These are phyloP conservation scores for Avicennia marina DNA, from an alignment of 257 asterid species.

Conservation along the genomic window DNA sequence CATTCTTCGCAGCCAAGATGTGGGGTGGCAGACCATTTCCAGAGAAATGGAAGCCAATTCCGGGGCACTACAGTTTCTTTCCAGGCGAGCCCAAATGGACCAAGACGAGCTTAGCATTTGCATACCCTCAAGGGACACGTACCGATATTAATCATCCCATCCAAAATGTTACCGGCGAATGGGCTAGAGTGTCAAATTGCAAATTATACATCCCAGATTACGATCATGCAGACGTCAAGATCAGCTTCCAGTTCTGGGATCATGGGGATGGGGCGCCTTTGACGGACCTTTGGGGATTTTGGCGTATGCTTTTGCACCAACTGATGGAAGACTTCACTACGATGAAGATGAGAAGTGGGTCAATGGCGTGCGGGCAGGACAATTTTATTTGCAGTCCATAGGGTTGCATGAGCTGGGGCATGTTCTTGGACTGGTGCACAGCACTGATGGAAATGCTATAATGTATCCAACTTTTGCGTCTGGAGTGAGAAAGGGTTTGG, in stretches of 20 bases:
- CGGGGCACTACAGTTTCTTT: slow-evolving; percentile 5
- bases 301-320: slow-evolving; percentile 19
- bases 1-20: slow-evolving; percentile 11
- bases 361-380: neutral
- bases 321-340: slow-evolving; percentile 13
- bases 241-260: slow-evolving; percentile 4
- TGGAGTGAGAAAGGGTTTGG: too few relatives aligned
- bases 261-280: slow-evolving; percentile 13
- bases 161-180: neutral
- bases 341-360: slow-evolving; percentile 22
- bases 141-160: neutral
- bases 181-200: slow-evolving; percentile 11
- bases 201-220: slow-evolving; percentile 4
- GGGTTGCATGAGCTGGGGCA: slow-evolving; percentile 22
- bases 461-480: neutral
- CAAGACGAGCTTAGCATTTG: slow-evolving; percentile 6
- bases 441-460: neutral
- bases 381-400: slow-evolving; percentile 4
- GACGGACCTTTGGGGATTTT: slow-evolving; percentile 16
- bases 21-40: slow-evolving; percentile 3
- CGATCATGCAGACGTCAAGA: slow-evolving; percentile 15
- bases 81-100: slow-evolving; percentile 10
- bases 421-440: neutral
- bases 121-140: neutral
- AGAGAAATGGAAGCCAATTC: neutral